Percentiles rank a stretch among this genome's conserved stretches.
phyloP scores from a whole-genome alignment of 805 yeast genomes.

The Wickerhamiella nectarea region DNA sequence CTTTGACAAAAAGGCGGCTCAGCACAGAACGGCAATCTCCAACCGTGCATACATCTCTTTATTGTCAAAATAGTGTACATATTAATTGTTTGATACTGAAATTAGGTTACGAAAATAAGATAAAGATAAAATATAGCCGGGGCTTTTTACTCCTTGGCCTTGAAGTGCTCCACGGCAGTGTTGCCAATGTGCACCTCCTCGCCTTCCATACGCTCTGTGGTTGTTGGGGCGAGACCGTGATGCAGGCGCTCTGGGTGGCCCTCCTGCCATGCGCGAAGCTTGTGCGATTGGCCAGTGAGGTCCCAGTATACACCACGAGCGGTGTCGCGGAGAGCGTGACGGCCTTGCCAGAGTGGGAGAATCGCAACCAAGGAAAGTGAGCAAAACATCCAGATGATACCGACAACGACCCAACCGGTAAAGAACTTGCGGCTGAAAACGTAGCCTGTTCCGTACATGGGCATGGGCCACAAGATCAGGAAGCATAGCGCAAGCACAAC shows the following conservation, averaged over 20 bases:
- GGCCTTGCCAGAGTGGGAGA: conserved; percentile 64
- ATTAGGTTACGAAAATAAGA: not conserved
- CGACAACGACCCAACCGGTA: conserved; percentile 80
- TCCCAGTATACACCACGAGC: conserved; percentile 80
- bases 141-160: not conserved
- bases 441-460: conserved; percentile 75
- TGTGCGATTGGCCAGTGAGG: conserved; percentile 56
- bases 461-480: conserved; percentile 81
- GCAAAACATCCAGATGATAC: conserved; percentile 64
- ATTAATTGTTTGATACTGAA: too few relatives aligned
- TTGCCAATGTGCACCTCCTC: conserved; percentile 7
- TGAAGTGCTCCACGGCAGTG: conserved; percentile 3
- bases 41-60: conserved; percentile 67
- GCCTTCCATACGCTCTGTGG: conserved; percentile 6
- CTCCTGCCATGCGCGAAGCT: conserved; percentile 63
- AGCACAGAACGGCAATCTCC: conserved; percentile 77
- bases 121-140: not conserved
- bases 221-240: conserved; percentile 11
- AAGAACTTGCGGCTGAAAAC: conserved; percentile 64
- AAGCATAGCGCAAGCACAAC: conserved; percentile 46
- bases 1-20: conserved; percentile 65
- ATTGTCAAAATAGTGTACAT: conserved; percentile 4
- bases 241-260: conserved; percentile 62
- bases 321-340: conserved; percentile 50
- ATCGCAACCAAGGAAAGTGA: conserved; percentile 41